Conservation (phyloP, 805 yeast species). For the Candida quercuum region DNA sequence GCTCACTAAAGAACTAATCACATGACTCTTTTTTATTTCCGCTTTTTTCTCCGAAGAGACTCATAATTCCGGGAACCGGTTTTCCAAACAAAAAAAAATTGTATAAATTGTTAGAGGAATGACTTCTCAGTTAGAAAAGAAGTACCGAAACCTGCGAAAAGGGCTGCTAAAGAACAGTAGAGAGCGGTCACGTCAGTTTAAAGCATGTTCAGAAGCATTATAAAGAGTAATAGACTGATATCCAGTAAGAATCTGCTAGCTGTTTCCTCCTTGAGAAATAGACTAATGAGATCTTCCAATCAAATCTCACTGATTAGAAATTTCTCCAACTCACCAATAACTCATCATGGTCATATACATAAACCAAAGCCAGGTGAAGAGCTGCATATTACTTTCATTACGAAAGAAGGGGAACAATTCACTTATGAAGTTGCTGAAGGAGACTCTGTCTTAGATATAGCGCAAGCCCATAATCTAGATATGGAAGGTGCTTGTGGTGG, state of each 20-base stretch:
- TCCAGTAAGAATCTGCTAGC: background rate
- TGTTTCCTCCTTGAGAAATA: background rate
- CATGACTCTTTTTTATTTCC: no score
- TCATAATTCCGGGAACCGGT: background rate
- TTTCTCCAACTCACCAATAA: slow-evolving; percentile 23
- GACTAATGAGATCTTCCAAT: slow-evolving; percentile 8
- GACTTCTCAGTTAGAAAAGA: no score
- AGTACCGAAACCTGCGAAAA: no score
- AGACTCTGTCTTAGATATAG: slow-evolving; percentile 86
- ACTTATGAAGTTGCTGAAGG: slow-evolving; percentile 88
- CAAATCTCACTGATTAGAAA: slow-evolving; percentile 18
- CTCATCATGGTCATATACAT: slow-evolving; percentile 77
- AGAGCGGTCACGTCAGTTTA: no score
- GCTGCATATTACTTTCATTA: slow-evolving; percentile 76
- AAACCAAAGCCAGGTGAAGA: slow-evolving; percentile 95
- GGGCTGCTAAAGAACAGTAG: no score
- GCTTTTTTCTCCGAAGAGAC: no score
- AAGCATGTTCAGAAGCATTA: slow-evolving; percentile 4
- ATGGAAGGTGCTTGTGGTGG: slow-evolving; percentile 99
- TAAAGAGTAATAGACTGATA: background rate
- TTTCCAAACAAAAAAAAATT: background rate
- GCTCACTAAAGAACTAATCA: no score
- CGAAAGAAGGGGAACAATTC: slow-evolving; percentile 84
- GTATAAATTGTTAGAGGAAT: no score
- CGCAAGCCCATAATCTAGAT: slow-evolving; percentile 88